Evolutionary conservation across 805 yeast species (phyloP), one percentile per base, ranked within the genome.

Genomic region (Candida oleophila): DNA sequence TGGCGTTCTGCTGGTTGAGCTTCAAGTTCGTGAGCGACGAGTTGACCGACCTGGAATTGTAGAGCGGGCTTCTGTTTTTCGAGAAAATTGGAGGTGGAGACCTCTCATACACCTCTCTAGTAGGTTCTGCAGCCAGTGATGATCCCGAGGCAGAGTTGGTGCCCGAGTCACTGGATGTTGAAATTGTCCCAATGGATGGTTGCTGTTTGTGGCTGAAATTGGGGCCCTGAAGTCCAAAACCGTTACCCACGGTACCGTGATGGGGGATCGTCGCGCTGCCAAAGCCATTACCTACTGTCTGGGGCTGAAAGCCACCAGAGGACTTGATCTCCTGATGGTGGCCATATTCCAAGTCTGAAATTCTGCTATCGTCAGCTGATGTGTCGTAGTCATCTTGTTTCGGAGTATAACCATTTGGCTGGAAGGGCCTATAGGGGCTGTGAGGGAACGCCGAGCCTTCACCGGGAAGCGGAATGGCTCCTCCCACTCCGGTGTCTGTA

Each of bases 11-110:
- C 38, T 39, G 33, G 39, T 36, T 36, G 4, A 62, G 48, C 49
- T 63, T 63, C 43, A 69, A 54, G 52, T 69, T 68, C 21, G 72
- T 66, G 4, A 67, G 65, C 9, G 72, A 66, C 1, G 72, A 67
- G 9, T 68, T 57, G 12, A 71, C 58, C 22, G 69, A 64, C 21
- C 62, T 44, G 2, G 68, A 62, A 39, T 57, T 57, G 33, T 67
- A 62, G 11, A 57, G 53, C 1, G 72, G 71, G 9, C 66, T 60
- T 21, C 49, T 41, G 16, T 55, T 41, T 19, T 41, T 41, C 28
- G 40, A 33, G 53, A 61, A 58, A 4, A 58, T 61, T 14, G 66
- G 63, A 2, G 69, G 66, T 12, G 68, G 66, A 11, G 66, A 58
- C 30, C 39, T 36, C 45, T 15, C 63, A 57, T 28, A 55, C 55